phyloP scores from a whole-genome alignment of 176 grass and related monocot genomes.

The bread wheat (Triticum aestivum) region DNA sequence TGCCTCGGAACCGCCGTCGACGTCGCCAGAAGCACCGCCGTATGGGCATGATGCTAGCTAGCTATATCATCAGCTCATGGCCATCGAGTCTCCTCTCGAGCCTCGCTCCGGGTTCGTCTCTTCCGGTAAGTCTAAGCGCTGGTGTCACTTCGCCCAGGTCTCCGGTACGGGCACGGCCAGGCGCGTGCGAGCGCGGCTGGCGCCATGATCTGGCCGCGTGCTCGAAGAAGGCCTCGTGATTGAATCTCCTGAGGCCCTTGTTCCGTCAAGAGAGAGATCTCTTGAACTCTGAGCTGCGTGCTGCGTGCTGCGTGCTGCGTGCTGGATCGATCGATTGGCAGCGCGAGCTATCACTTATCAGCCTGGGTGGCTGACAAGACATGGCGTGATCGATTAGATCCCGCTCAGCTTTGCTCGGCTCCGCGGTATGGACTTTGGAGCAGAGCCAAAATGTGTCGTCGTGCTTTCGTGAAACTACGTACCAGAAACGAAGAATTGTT shows the following conservation, averaged over 20 bases:
- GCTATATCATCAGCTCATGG: background rate
- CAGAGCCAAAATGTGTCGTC: too few species aligned
- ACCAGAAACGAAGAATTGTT: too few species aligned
- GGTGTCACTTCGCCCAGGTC: background rate
- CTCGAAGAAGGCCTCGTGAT: background rate
- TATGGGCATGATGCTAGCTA: background rate
- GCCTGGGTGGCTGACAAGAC: background rate
- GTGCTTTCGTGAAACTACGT: too few species aligned
- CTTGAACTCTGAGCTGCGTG: background rate
- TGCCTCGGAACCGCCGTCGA: background rate
- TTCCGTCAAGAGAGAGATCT: background rate
- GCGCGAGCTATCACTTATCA: background rate
- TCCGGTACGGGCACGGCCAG: background rate
- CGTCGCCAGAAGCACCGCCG: background rate
- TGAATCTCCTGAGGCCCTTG: background rate
- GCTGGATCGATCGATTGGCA: background rate
- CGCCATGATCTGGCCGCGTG: background rate
- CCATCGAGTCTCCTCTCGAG: background rate
- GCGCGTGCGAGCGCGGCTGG: background rate
- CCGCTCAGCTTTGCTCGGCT: too few species aligned
- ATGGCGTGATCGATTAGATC: background rate
- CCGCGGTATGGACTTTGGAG: too few species aligned
- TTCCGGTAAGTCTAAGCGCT: background rate
- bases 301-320: background rate
- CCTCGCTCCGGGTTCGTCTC: background rate